These are phyloP conservation scores for Diplodia scrobiculata DNA, from an alignment of 2,329 filamentous ascomycete species.

Conservation along the genomic window DNA sequence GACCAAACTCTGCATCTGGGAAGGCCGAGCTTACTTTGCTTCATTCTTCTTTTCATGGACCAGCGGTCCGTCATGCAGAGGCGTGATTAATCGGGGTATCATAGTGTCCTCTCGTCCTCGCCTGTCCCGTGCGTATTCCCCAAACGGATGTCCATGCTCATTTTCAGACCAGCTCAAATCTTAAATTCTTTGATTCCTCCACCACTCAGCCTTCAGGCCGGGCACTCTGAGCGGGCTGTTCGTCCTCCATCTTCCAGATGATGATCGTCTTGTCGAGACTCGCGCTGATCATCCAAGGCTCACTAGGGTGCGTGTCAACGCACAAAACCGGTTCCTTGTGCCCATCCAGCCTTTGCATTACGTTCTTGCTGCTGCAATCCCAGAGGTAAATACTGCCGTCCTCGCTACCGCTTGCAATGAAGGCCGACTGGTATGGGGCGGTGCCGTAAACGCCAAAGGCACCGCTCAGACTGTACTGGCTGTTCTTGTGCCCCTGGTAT, in stretches of 20 bases:
- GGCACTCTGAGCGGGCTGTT: background rate
- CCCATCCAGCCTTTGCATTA: conserved; percentile 67
- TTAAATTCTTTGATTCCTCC: background rate
- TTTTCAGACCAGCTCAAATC: background rate
- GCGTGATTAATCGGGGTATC: background rate
- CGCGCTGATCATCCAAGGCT: conserved; percentile 61
- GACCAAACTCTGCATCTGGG: background rate
- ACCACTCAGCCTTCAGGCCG: background rate
- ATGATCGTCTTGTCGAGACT: conserved; percentile 64
- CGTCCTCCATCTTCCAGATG: conserved; percentile 58
- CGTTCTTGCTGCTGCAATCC: conserved; percentile 83
- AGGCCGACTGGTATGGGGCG: conserved; percentile 52
- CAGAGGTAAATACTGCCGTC: conserved; percentile 83
- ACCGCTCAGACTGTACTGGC: conserved; percentile 79
- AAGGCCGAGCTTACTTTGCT: background rate
- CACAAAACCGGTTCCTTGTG: conserved; percentile 62
- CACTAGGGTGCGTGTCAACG: conserved; percentile 60
- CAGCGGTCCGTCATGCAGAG: background rate
- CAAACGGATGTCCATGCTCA: background rate
- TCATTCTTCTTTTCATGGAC: background rate
- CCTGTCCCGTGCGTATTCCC: background rate
- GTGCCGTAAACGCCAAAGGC: conserved; percentile 72
- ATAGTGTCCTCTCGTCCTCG: background rate
- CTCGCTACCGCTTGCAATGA: conserved; percentile 82
- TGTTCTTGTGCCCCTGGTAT: conserved; percentile 88